Evolutionary conservation across 331 rosid species (phyloP), one percentile per base, ranked within the genome.

Genomic region (Prunus yedoensis): DNA sequence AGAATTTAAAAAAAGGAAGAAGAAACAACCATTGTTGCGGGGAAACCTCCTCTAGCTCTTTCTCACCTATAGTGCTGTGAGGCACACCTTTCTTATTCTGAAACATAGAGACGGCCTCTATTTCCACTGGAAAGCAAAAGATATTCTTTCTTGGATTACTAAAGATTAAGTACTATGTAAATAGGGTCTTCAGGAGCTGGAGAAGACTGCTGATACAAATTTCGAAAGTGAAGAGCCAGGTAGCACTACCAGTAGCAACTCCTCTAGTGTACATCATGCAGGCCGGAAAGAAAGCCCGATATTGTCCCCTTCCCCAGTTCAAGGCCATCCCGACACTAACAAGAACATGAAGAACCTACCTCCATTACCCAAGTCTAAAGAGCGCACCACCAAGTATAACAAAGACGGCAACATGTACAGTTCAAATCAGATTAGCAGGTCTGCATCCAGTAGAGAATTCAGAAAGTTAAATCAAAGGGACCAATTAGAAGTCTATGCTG

Each of bases 381-480:
- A 74, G 47, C 74, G 74, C 73, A 56, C 68, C 23, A 73, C 82
- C 46, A 54, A 51, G 23, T 28, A 80, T 73, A 70, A 64, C 63
- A 79, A 78, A 25, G 88, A 78, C 11, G 80, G 80, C 20, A 70
- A 38, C 83, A 64, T 70, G 45, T 77, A 80, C 83, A 77, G 62
- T 77, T 66, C 81, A 38, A 78, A 74, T 58, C 88, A 65, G 43
- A 69, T 83, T 71, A 80, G 76, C 73, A 90, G 90, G 89, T 91
- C 93, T 47, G 69, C 83, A 75, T 87, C 94, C 74, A 83, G 89
- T 6, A 83, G 94, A 90, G 97, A 91, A 71, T 87, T 83, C 66
- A 87, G 87, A 84, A 80, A 66, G 72, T 56, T 67, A 25, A 68
- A 61, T 75, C 38, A 16, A 32, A 80, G 82, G 63, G 77, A 85